phyloP scores from a whole-genome alignment of 2,329 filamentous ascomycete species.

The Talaromyces rugulosus region DNA sequence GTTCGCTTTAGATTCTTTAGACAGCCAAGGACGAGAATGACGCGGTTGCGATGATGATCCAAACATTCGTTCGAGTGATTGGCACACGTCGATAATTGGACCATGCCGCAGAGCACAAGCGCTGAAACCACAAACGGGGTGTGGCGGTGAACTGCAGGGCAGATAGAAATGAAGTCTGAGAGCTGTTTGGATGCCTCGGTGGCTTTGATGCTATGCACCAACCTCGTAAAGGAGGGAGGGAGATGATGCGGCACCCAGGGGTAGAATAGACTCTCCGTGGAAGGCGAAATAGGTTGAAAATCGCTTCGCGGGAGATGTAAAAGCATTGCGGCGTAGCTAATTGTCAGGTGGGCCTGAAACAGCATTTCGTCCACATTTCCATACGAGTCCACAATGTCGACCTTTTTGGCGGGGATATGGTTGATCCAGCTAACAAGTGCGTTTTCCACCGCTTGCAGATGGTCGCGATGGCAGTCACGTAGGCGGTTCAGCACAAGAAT shows the following conservation, averaged over 20 bases:
- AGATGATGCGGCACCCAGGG: conserved; percentile 22
- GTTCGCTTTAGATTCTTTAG: conserved; percentile 27
- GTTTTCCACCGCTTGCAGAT: conserved; percentile 55
- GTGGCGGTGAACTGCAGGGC: conserved; percentile 28
- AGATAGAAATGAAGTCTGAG: conserved; percentile 29
- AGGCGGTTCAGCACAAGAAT: conserved; percentile 53
- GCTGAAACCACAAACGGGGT: conserved; percentile 27
- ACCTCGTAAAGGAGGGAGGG: conserved; percentile 28
- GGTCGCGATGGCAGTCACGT: conserved; percentile 43
- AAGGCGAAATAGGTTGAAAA: conserved; percentile 38
- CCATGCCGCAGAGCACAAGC: conserved; percentile 26
- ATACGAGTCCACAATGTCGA: conserved; percentile 62
- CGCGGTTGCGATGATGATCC: conserved; percentile 36
- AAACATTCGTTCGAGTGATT: conserved; percentile 34
- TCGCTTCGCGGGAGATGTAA: conserved; percentile 73
- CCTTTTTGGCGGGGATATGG: conserved; percentile 67
- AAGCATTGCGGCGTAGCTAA: conserved; percentile 56
- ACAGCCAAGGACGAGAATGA: conserved; percentile 31
- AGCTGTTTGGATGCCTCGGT: conserved; percentile 31
- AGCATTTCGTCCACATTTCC: conserved; percentile 67
- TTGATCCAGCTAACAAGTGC: conserved; percentile 68
- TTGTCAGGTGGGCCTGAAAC: conserved; percentile 35
- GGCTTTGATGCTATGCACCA: conserved; percentile 32
- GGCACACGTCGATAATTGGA: conserved; percentile 30
- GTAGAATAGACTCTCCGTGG: conserved; percentile 23